Percentiles rank a stretch among this genome's conserved stretches.
phyloP scores from a whole-genome alignment of 1,284 basidiomycete genomes.

The Pterulicium gracile region DNA sequence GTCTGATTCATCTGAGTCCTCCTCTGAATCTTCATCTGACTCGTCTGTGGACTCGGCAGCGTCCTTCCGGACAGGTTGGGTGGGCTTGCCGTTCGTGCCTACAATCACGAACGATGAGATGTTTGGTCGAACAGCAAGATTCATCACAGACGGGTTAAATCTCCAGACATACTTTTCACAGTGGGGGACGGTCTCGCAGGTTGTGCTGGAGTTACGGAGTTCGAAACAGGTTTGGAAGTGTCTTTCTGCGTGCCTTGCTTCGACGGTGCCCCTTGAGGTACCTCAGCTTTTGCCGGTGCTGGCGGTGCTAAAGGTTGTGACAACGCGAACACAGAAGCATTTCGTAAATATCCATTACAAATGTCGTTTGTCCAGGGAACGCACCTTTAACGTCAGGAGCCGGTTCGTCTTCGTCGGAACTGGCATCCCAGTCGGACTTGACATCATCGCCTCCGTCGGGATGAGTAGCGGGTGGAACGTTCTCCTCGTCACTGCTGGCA shows the following conservation, averaged over 20 bases:
- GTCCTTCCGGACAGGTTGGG: conserved; percentile 16
- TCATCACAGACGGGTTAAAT: no score
- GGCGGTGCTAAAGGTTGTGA: no score
- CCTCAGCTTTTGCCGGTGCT: no score
- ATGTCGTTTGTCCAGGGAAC: no score
- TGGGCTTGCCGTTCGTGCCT: conserved; percentile 5
- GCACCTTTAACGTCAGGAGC: no score
- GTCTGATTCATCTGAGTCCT: conserved; percentile 32
- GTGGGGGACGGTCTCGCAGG: not conserved
- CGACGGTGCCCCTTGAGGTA: no score
- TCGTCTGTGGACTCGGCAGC: conserved; percentile 18
- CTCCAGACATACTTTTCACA: not conserved
- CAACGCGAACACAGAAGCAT: no score
- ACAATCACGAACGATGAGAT: not conserved
- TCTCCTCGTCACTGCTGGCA: conserved; percentile 48
- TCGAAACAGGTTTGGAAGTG: no score
- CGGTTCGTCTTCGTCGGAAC: no score
- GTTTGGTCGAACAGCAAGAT: not conserved
- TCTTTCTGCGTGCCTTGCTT: no score
- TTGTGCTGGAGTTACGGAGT: no score
- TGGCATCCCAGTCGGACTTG: conserved; percentile 87
- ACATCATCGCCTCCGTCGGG: conserved; percentile 28
- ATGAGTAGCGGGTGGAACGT: conserved; percentile 15
- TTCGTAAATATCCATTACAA: no score
- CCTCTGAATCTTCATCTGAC: conserved; percentile 35